Conservation (phyloP, 495 filamentous ascomycete species). For the Penicillium psychrofluorescens region DNA sequence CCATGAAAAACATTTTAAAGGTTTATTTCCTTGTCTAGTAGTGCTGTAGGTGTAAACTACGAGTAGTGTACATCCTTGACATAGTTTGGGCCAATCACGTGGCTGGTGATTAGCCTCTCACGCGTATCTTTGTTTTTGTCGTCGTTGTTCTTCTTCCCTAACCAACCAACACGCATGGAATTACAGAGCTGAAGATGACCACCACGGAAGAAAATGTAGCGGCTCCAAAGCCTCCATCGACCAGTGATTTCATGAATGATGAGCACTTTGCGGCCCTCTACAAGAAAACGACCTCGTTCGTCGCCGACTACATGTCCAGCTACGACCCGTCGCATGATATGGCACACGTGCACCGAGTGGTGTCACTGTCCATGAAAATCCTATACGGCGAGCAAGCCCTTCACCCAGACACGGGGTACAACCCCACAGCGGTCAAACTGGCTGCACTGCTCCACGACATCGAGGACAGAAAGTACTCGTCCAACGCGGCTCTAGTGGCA, state of each 20-base stretch:
- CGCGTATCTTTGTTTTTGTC: too few species aligned
- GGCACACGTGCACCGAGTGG: constrained; percentile 73
- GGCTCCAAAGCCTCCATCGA: background rate
- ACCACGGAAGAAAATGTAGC: background rate
- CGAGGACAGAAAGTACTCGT: constrained; percentile 74
- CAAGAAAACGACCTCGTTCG: constrained; percentile 46
- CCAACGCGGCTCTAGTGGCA: background rate
- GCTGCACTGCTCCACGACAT: constrained; percentile 81
- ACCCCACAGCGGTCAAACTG: constrained; percentile 56
- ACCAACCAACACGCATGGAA: background rate
- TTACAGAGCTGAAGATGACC: background rate
- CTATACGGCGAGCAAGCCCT: constrained; percentile 33
- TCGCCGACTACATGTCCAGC: constrained; percentile 64
- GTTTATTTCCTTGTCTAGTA: too few species aligned
- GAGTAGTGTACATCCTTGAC: too few species aligned
- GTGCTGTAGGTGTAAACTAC: too few species aligned
- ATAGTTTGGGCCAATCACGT: too few species aligned
- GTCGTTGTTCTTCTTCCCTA: too few species aligned
- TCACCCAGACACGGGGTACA: constrained; percentile 26
- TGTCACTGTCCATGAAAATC: constrained; percentile 59
- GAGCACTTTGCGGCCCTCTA: constrained; percentile 29
- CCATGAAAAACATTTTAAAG: too few species aligned
- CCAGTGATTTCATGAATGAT: too few species aligned
- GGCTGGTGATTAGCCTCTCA: too few species aligned
- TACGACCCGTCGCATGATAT: constrained; percentile 87